Conservation (phyloP, 306 rosid genomes). For the Boehmeria nivea region DNA sequence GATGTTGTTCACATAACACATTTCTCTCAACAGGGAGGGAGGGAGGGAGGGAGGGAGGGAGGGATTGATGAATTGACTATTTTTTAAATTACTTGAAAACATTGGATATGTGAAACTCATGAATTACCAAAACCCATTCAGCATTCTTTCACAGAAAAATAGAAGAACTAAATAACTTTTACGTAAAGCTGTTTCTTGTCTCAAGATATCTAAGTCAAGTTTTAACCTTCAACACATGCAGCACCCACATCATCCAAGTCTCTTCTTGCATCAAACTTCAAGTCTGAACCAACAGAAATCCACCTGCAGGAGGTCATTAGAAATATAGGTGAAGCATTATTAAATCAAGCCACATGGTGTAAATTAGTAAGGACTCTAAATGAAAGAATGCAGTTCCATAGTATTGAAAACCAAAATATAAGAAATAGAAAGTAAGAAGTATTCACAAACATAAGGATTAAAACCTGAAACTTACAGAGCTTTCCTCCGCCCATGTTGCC, state of each 20-base stretch:
- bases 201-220: not conserved
- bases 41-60: too few species aligned
- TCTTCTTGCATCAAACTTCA: slow-evolving; percentile 97
- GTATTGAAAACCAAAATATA: too few species aligned
- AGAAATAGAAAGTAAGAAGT: not conserved
- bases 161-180: not conserved
- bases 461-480: slow-evolving; percentile 65
- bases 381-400: too few species aligned
- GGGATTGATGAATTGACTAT: too few species aligned
- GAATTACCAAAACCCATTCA: not conserved
- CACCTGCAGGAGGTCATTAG: slow-evolving; percentile 64
- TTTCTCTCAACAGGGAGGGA: too few species aligned
- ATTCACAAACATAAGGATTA: slow-evolving; percentile 4
- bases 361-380: too few species aligned
- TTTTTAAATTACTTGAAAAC: too few species aligned
- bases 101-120: not conserved
- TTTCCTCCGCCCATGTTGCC: slow-evolving; percentile 78
- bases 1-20: too few species aligned
- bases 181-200: not conserved
- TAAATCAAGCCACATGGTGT: not conserved
- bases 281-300: slow-evolving; percentile 99
- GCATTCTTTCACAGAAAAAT: not conserved
- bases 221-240: slow-evolving; percentile 56
- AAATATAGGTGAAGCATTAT: slow-evolving; percentile 22
- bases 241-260: slow-evolving; percentile 96